Percentiles rank a stretch among this genome's conserved stretches.
Conservation (phyloP, 2,329 filamentous ascomycete genomes). For the Eurotiales sp. region DNA sequence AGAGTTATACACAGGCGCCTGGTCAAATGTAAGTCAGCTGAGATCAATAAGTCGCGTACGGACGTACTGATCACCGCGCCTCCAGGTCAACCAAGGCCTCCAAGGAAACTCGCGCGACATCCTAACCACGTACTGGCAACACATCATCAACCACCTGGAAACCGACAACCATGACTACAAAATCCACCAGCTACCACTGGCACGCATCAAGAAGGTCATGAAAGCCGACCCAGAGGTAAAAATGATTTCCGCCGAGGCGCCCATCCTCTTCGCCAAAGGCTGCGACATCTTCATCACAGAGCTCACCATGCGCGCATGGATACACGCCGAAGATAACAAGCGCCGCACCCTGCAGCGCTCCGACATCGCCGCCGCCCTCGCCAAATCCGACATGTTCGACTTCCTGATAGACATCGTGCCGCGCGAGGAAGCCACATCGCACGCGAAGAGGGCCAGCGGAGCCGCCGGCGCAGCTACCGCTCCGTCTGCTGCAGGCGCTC, state of each 20-base stretch:
- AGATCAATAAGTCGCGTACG: not conserved
- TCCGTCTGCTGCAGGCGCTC: slow-evolving; percentile 36
- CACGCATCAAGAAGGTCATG: slow-evolving; percentile 99
- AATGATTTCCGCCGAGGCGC: slow-evolving; percentile 98
- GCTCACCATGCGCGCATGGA: slow-evolving; percentile 98
- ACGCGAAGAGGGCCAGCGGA: slow-evolving; percentile 69
- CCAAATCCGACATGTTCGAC: slow-evolving; percentile 99
- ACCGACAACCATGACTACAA: slow-evolving; percentile 97
- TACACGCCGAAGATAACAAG: slow-evolving; percentile 99
- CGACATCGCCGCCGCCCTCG: slow-evolving; percentile 91
- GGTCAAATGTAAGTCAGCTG: slow-evolving; percentile 72
- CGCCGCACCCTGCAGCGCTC: slow-evolving; percentile 89
- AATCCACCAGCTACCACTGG: slow-evolving; percentile 89
- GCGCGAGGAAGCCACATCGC: slow-evolving; percentile 83
- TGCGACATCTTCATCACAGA: slow-evolving; percentile 99
- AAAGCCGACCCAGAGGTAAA: slow-evolving; percentile 99
- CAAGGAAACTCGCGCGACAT: slow-evolving; percentile 93
- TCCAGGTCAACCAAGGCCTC: slow-evolving; percentile 88
- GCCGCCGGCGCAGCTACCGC: slow-evolving; percentile 49
- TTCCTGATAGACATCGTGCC: slow-evolving; percentile 99
- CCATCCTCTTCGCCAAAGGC: slow-evolving; percentile 95
- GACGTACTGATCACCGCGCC: not conserved
- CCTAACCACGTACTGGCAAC: slow-evolving; percentile 98
- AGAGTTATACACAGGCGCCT: slow-evolving; percentile 88
- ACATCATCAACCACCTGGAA: slow-evolving; percentile 93